A percentile compares a stretch with the other conserved stretches of the same genome.
Conservation (phyloP, 2,329 filamentous ascomycete genomes). For the Aspergillus sergii region DNA sequence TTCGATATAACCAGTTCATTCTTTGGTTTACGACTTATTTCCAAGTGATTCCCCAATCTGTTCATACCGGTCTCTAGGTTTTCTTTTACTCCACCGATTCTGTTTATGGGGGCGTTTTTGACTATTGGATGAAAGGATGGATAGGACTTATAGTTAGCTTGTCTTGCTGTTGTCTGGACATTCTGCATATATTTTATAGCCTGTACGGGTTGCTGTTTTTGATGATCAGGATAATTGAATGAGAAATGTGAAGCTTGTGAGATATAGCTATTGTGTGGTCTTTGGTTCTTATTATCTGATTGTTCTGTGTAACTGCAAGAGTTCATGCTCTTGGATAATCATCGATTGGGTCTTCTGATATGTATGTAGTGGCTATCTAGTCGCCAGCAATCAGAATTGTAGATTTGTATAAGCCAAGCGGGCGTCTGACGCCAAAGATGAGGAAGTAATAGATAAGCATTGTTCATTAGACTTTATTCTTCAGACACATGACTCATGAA, state of each 20-base stretch:
- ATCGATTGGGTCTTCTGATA: background rate
- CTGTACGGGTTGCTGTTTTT: conserved; percentile 3
- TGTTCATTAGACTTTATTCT: conserved; percentile 8
- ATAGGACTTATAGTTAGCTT: background rate
- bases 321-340: background rate
- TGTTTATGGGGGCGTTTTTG: conserved; percentile 17
- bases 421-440: background rate
- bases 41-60: conserved; percentile 14
- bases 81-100: conserved; percentile 14
- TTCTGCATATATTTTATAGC: conserved; percentile 6
- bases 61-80: conserved; percentile 6
- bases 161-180: background rate
- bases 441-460: background rate
- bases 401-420: conserved; percentile 1
- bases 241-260: conserved; percentile 12
- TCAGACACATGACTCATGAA: conserved; percentile 7
- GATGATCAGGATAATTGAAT: conserved; percentile 16
- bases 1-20: background rate
- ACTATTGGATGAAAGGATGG: conserved; percentile 10
- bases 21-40: background rate
- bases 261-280: background rate
- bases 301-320: background rate
- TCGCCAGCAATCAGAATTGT: background rate
- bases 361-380: background rate
- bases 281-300: background rate